Base-by-base conservation (phyloP, 1,284 basidiomycete species). In the Pascua guehoae region DNA sequence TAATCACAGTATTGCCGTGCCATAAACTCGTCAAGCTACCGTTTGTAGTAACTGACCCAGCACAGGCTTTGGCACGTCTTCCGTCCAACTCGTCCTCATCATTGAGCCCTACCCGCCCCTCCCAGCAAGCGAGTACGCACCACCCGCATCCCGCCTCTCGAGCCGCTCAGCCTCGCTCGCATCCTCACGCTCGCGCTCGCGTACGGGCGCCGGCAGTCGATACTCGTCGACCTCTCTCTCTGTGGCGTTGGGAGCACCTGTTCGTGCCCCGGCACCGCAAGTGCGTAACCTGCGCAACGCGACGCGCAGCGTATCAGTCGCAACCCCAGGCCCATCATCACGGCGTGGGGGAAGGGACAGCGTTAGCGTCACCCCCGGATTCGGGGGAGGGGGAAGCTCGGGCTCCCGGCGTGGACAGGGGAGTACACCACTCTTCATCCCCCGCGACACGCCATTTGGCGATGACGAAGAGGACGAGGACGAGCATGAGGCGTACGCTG, bases 391-490 rank as follows among this genome's bases (percentile, higher is more conserved):
- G 58, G 40, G 49, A 53, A 36, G 60, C 60, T 16, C 53, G 47
- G 2, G 40, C 16, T 32, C 46, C 7, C 70, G 68, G 7, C 67
- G 66, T 17, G 67, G 66, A 1, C 60, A 60, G 1, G 39, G 39
- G 16, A 17, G 52, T 4, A 73, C 73, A 12, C 74, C 74, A 1
- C 53, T 76, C 47, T 76, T 76, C 61, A 68, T 74, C 41, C 66
- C 70, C 3, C 49, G 64, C 8, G 70, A 70, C 54, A 73, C 72
- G 24, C 70, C 72, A 10, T 73, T 74, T 44, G 73, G 64, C 12
- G 61, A 67, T 16, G 72, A 75, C 57, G 74, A 75, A 45, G 74
- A 75, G 44, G 73, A 75, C 51, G 72, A 73, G 59, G 71, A 74
- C 51, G 71, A 64, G n/a, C 74, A 76, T 49, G 67, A 72, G 49